Evolutionary conservation across 192 early-diverging fungal species (phyloP).

Genomic region (Piromyces sp.): DNA sequence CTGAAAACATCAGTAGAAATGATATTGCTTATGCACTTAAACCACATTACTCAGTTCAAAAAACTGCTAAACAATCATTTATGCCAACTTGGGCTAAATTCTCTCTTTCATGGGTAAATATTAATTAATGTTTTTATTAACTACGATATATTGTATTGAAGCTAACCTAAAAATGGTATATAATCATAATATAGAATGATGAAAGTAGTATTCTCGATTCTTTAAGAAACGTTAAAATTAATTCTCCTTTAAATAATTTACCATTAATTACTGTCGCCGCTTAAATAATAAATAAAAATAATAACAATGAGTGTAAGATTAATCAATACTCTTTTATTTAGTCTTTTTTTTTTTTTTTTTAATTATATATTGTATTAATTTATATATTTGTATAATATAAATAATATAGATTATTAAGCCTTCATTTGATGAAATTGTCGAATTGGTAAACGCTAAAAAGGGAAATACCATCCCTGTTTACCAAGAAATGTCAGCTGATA

Average conservation of each 20-base stretch:
- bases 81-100: constrained; percentile 13
- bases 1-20: not conserved
- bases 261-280: not conserved
- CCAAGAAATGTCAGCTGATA: constrained; percentile 68
- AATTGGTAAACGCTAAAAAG: constrained; percentile 8
- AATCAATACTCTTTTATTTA: too few species aligned
- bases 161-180: too few species aligned
- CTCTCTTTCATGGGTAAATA: constrained; percentile 8
- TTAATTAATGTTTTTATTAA: too few species aligned
- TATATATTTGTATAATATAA: too few species aligned
- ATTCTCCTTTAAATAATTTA: not conserved
- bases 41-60: not conserved
- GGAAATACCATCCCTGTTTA: constrained; percentile 88
- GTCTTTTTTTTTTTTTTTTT: too few species aligned
- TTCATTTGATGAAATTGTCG: constrained; percentile 8
- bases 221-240: not conserved
- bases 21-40: not conserved
- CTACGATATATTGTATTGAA: too few species aligned
- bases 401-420: too few species aligned
- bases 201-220: not conserved
- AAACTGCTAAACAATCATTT: constrained; percentile 3
- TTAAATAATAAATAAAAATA: not conserved
- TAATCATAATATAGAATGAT: not conserved
- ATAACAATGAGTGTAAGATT: not conserved
- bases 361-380: too few species aligned